These are phyloP conservation scores for Fusarium drepaniforme DNA, from an alignment of 2,329 filamentous ascomycete species.

Conservation along the genomic window DNA sequence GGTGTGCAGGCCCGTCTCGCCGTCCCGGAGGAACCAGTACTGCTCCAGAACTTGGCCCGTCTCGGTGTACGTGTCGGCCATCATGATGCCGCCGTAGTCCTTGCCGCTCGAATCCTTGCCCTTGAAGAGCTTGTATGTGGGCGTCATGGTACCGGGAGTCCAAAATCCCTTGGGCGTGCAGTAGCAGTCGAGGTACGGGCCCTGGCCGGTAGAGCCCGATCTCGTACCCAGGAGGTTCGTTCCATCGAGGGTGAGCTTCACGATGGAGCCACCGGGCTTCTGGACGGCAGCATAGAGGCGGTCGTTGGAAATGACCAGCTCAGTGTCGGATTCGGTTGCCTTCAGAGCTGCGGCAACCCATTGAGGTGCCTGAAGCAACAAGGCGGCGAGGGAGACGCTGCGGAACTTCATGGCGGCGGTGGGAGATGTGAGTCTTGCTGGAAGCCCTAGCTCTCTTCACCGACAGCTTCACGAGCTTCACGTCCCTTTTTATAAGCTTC, in stretches of 20 bases:
- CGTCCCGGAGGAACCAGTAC: conserved; percentile 74
- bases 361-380: conserved; percentile 39
- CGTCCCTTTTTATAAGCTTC: conserved; percentile 29
- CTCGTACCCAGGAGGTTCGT: conserved; percentile 63
- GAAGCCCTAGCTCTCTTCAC: conserved; percentile 8
- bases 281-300: conserved; percentile 52
- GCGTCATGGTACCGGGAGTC: conserved; percentile 65
- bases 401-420: conserved; percentile 38
- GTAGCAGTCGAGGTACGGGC: conserved; percentile 74
- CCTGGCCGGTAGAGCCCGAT: conserved; percentile 56
- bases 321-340: conserved; percentile 50
- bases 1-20: conserved; percentile 72
- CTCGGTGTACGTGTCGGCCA: conserved; percentile 68
- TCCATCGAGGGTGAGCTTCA: conserved; percentile 51
- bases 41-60: conserved; percentile 72
- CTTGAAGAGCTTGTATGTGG: conserved; percentile 57
- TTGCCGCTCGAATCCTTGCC: conserved; percentile 61
- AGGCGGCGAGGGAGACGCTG: conserved; percentile 29
- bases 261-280: conserved; percentile 53
- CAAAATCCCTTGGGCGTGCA: conserved; percentile 70
- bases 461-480: conserved; percentile 10
- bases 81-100: conserved; percentile 68
- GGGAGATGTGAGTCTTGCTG: conserved; percentile 1
- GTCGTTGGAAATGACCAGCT: conserved; percentile 53
- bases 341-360: conserved; percentile 44